Evolutionary conservation across 2,329 filamentous ascomycete species (phyloP).

Genomic region (Colletotrichum gigasporum): DNA sequence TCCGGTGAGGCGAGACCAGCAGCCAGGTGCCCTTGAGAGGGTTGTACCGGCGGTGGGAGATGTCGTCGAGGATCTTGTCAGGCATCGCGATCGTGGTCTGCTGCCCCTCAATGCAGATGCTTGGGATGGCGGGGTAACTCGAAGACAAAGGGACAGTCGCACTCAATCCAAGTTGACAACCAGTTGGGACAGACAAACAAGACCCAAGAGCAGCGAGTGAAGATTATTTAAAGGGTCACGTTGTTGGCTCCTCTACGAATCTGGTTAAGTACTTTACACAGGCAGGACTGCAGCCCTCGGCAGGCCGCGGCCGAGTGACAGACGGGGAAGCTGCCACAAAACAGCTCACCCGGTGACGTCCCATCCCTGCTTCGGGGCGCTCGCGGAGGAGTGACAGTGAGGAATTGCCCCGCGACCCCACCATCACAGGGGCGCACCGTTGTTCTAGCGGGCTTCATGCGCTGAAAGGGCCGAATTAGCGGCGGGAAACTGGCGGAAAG

Average conservation of each 20-base stretch:
- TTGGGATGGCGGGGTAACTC: constrained; percentile 27
- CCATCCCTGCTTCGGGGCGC: constrained; percentile 14
- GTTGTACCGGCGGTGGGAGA: constrained; percentile 95
- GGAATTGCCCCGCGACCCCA: constrained; percentile 30
- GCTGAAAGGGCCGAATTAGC: neutral
- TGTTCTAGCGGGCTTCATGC: neutral
- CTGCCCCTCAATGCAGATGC: neutral
- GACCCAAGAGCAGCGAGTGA: neutral
- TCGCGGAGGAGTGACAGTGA: constrained; percentile 6
- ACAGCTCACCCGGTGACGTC: constrained; percentile 30
- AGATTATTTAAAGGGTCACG: constrained; percentile 18
- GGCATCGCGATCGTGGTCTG: constrained; percentile 62
- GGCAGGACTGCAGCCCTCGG: constrained; percentile 10
- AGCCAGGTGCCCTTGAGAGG: constrained; percentile 90
- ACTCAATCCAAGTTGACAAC: neutral
- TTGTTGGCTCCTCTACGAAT: neutral
- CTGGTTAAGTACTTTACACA: constrained; percentile 14
- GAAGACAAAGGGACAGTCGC: neutral
- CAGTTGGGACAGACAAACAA: neutral
- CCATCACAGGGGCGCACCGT: constrained; percentile 17
- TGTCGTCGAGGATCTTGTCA: constrained; percentile 87
- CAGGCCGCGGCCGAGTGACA: constrained; percentile 19
- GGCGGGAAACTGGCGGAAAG: constrained; percentile 24
- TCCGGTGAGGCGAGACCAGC: constrained; percentile 93
- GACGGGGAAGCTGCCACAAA: constrained; percentile 24